Evolutionary conservation across 805 yeast genomes (phyloP).

Genomic region (Danielia reshetovae): DNA sequence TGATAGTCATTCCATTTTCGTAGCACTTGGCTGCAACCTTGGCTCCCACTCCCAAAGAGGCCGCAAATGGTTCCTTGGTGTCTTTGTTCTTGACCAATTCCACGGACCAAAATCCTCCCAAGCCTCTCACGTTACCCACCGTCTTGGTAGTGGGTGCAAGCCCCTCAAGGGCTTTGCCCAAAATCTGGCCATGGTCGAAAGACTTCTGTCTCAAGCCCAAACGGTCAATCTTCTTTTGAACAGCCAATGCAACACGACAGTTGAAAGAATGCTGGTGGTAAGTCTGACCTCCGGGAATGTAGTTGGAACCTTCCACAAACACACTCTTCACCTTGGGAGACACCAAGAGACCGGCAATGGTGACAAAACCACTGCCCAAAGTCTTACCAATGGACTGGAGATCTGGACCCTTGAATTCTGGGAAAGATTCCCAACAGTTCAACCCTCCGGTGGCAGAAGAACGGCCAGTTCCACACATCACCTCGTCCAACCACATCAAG

Average conservation of each 20-base stretch:
- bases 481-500: conserved; percentile 49
- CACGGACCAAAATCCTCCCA: conserved; percentile 57
- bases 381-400: conserved; percentile 16
- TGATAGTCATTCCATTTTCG: conserved; percentile 44
- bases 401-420: conserved; percentile 14
- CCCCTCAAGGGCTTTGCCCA: conserved; percentile 7
- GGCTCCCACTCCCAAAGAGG: conserved; percentile 32
- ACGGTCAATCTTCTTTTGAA: conserved; percentile 14
- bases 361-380: conserved; percentile 13
- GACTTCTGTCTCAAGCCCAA: conserved; percentile 11
- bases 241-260: conserved; percentile 15
- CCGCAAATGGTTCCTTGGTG: conserved; percentile 47
- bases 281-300: conserved; percentile 13
- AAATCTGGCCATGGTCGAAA: conserved; percentile 8
- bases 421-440: conserved; percentile 47
- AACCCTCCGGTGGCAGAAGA: conserved; percentile 39
- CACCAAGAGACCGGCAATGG: conserved; percentile 15
- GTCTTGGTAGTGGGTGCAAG: conserved; percentile 9
- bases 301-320: conserved; percentile 12
- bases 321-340: conserved; percentile 13
- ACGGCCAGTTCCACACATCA: conserved; percentile 57
- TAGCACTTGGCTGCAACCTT: conserved; percentile 30
- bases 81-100: conserved; percentile 52
- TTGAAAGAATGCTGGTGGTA: conserved; percentile 17
- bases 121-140: conserved; percentile 60